These are phyloP conservation scores for Coniochaeta ligniaria DNA, from an alignment of 2,329 filamentous ascomycete genomes.

Conservation along the genomic window DNA sequence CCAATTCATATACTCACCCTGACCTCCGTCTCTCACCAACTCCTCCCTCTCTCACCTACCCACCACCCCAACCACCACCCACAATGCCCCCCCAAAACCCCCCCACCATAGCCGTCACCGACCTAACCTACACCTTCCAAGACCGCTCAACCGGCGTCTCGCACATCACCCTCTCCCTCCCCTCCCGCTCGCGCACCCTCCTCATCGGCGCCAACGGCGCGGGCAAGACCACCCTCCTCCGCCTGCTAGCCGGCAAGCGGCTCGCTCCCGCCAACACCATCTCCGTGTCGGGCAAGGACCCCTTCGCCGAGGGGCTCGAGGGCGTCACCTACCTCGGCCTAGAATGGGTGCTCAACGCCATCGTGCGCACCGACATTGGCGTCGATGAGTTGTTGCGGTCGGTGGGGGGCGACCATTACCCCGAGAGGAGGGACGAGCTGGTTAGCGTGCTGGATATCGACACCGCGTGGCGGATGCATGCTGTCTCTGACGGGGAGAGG, in stretches of 20 bases:
- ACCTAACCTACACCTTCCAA: conserved; percentile 83
- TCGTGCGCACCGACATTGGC: conserved; percentile 91
- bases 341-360: conserved; percentile 96
- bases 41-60: not conserved
- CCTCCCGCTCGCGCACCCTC: conserved; percentile 77
- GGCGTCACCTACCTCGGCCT: conserved; percentile 95
- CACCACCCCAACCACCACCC: not conserved
- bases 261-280: conserved; percentile 74
- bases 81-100: conserved; percentile 22
- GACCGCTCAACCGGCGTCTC: conserved; percentile 75
- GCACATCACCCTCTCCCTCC: conserved; percentile 68
- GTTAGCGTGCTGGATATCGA: conserved; percentile 88
- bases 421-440: conserved; percentile 77
- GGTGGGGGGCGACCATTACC: conserved; percentile 80
- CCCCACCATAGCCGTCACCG: conserved; percentile 63
- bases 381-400: conserved; percentile 77
- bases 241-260: conserved; percentile 89
- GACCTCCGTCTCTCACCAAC: not conserved
- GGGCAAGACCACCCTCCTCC: conserved; percentile 93
- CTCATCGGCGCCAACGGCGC: conserved; percentile 95
- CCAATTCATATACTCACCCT: not conserved
- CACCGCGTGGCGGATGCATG: conserved; percentile 87
- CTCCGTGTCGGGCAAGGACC: conserved; percentile 74
- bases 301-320: conserved; percentile 83
- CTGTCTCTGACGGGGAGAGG: conserved; percentile 87